Evolutionary conservation across 495 filamentous ascomycete genomes (phyloP).

Genomic region (Annulohypoxylon stygium): DNA sequence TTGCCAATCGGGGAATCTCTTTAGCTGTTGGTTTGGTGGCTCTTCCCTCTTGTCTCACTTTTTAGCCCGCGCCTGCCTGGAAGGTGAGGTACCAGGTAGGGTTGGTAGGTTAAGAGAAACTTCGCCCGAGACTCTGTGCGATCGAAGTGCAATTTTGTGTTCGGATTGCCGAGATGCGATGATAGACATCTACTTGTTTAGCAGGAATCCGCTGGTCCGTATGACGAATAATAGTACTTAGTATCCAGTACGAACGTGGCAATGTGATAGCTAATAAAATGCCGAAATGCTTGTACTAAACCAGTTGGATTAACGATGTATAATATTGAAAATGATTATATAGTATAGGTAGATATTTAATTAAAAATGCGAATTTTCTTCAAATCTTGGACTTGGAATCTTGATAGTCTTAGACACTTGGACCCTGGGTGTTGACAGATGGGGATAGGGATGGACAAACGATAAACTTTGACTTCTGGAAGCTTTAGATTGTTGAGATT

Average conservation of each 20-base stretch:
- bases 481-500: conserved; percentile 27
- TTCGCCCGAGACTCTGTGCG: neutral
- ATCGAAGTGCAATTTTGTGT: neutral
- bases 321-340: neutral
- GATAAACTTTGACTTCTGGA: conserved; percentile 21
- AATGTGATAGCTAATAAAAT: conserved; percentile 30
- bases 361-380: neutral
- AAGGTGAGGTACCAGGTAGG: neutral
- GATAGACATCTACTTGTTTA: conserved; percentile 18
- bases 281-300: conserved; percentile 16
- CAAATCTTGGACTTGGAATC: neutral
- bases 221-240: conserved; percentile 8
- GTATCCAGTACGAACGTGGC: conserved; percentile 22
- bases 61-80: conserved; percentile 21
- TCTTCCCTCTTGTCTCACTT: conserved; percentile 27
- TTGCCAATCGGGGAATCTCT: conserved; percentile 11
- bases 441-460: conserved; percentile 10
- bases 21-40: conserved; percentile 14
- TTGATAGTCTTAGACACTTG: conserved; percentile 21
- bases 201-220: conserved; percentile 21
- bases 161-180: conserved; percentile 7
- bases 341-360: neutral
- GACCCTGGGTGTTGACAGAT: conserved; percentile 22
- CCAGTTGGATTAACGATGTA: conserved; percentile 15
- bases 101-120: neutral